phyloP scores from a whole-genome alignment of 176 grass and related monocot genomes.

The Phoenix roebelenii region DNA sequence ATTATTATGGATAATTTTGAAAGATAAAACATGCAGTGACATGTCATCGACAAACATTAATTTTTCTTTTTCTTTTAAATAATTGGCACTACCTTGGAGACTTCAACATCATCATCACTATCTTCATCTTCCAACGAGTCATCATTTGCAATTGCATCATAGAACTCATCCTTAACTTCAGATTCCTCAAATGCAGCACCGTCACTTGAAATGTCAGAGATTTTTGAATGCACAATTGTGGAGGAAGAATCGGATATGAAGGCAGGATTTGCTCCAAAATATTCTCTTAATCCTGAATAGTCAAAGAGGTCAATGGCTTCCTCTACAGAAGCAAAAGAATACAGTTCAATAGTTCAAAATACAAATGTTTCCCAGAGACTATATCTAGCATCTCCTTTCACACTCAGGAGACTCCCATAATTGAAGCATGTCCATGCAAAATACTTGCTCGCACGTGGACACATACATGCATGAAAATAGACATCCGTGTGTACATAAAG shows the following conservation, averaged over 20 bases:
- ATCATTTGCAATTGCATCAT: slow-evolving; percentile 74
- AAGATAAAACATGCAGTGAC: too few relatives aligned
- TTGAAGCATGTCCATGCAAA: too few relatives aligned
- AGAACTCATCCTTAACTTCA: slow-evolving; percentile 74
- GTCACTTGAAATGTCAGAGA: slow-evolving; percentile 35
- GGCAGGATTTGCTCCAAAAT: slow-evolving; percentile 72
- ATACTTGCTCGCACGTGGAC: too few relatives aligned
- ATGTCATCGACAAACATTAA: too few relatives aligned
- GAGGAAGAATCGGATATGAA: slow-evolving; percentile 54
- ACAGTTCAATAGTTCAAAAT: too few relatives aligned
- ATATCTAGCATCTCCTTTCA: too few relatives aligned
- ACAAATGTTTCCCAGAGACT: too few relatives aligned
- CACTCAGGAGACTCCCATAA: too few relatives aligned
- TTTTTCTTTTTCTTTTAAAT: too few relatives aligned
- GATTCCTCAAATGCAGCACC: slow-evolving; percentile 51
- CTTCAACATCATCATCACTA: slow-evolving; percentile 37
- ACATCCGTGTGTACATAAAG: not conserved
- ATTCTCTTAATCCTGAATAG: slow-evolving; percentile 74
- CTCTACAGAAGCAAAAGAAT: too few relatives aligned
- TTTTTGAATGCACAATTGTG: slow-evolving; percentile 42
- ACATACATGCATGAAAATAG: too few relatives aligned
- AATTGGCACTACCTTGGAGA: slow-evolving; percentile 29
- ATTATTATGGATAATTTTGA: too few relatives aligned
- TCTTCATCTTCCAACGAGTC: slow-evolving; percentile 53
- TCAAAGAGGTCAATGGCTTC: slow-evolving; percentile 7